Evolutionary conservation across 495 filamentous ascomycete genomes (phyloP).

Genomic region (Trichocladium uniseriatum): DNA sequence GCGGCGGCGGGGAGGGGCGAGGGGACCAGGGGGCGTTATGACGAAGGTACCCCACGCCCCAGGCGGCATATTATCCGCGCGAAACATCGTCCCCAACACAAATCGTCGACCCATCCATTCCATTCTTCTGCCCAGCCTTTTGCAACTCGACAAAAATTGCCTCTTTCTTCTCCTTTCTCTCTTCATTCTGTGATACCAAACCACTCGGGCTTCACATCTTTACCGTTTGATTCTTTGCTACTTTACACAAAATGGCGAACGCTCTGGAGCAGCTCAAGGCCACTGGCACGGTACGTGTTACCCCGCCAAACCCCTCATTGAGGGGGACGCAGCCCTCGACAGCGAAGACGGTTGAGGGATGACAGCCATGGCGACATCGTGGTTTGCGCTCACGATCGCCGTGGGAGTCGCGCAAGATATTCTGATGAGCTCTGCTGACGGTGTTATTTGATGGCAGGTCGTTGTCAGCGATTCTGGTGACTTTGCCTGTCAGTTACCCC

Average conservation of each 20-base stretch:
- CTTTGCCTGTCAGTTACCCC: conserved; percentile 59
- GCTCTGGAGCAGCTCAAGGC: conserved; percentile 96
- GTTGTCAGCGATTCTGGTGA: conserved; percentile 97
- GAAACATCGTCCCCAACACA: conserved; percentile 3
- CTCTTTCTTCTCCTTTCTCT: background rate
- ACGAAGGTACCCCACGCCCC: conserved; percentile 8
- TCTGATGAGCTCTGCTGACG: conserved; percentile 19
- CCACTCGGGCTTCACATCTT: background rate
- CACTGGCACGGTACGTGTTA: conserved; percentile 77
- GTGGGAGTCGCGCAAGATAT: too few species aligned
- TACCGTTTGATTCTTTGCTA: background rate
- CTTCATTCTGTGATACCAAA: conserved; percentile 2
- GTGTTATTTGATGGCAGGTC: conserved; percentile 43
- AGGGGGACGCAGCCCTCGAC: conserved; percentile 4
- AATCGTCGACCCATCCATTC: background rate
- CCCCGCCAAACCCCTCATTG: conserved; percentile 33
- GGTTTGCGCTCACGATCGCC: too few species aligned
- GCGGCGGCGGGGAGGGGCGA: background rate
- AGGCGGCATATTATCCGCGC: conserved; percentile 7
- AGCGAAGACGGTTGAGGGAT: background rate
- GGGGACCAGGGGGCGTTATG: background rate
- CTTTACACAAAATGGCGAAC: conserved; percentile 54
- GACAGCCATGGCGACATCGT: background rate
- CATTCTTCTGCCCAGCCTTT: background rate
- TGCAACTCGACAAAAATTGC: background rate